Conservation (phyloP, 805 yeast species). For the Metschnikowia santaceciliae region DNA sequence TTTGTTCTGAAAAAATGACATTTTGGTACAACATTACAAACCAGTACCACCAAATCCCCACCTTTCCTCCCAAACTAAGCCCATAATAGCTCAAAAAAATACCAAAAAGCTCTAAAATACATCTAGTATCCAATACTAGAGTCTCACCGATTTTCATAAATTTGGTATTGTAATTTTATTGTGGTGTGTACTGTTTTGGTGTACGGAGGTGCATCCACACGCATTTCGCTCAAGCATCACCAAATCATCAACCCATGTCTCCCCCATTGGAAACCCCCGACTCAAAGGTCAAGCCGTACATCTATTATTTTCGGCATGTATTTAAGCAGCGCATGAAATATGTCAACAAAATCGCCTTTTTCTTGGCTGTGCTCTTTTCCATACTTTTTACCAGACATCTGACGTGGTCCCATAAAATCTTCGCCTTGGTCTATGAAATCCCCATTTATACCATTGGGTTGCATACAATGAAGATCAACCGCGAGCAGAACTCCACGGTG, state of each 20-base stretch:
- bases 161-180: neutral
- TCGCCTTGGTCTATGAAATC: constrained; percentile 22
- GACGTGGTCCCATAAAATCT: constrained; percentile 24
- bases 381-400: constrained; percentile 26
- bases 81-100: too few species aligned
- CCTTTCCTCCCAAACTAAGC: too few species aligned
- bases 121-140: too few species aligned
- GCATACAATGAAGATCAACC: constrained; percentile 22
- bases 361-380: constrained; percentile 26
- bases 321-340: constrained; percentile 32
- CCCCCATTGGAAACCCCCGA: constrained; percentile 7
- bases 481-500: constrained; percentile 27
- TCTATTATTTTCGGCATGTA: constrained; percentile 27
- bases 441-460: constrained; percentile 32
- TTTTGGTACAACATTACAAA: too few species aligned
- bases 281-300: constrained; percentile 17
- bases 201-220: neutral
- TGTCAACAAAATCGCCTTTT: constrained; percentile 27
- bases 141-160: too few species aligned
- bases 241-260: constrained; percentile 2
- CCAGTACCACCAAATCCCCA: too few species aligned
- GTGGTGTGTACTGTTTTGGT: neutral
- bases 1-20: too few species aligned
- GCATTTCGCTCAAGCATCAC: neutral
- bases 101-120: too few species aligned